These are phyloP conservation scores for Penicillium fimorum DNA, from an alignment of 495 filamentous ascomycete genomes.

Conservation along the genomic window DNA sequence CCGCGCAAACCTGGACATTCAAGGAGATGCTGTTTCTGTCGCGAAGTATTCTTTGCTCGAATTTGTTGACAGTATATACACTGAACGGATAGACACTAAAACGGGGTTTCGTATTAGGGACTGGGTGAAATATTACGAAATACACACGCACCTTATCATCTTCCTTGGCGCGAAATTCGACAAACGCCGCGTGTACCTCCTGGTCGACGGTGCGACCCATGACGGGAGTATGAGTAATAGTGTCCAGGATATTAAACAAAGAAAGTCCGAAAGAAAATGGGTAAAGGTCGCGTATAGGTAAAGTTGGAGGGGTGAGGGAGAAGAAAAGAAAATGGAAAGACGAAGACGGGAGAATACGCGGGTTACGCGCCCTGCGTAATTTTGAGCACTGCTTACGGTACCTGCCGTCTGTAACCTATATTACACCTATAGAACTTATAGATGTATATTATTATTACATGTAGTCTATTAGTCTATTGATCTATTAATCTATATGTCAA, in stretches of 20 bases:
- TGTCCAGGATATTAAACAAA: neutral
- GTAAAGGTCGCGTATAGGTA: constrained; percentile 12
- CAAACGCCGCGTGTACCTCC: constrained; percentile 57
- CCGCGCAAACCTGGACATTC: constrained; percentile 53
- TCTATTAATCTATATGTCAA: too few relatives aligned
- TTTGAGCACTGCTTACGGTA: constrained; percentile 25
- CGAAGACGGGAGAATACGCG: constrained; percentile 28
- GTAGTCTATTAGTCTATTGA: neutral
- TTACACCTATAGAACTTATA: neutral
- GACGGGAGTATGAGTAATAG: constrained; percentile 17
- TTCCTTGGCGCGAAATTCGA: constrained; percentile 61
- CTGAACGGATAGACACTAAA: constrained; percentile 57
- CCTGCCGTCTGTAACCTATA: neutral
- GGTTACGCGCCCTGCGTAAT: constrained; percentile 27
- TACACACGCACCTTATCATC: constrained; percentile 57
- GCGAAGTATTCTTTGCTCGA: constrained; percentile 57
- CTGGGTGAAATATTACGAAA: constrained; percentile 50
- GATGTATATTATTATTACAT: neutral
- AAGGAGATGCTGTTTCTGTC: constrained; percentile 56
- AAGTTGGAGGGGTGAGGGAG: constrained; percentile 17
- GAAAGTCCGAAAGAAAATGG: constrained; percentile 6
- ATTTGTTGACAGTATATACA: constrained; percentile 60
- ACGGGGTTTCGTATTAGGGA: constrained; percentile 34
- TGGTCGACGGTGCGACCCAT: constrained; percentile 60
- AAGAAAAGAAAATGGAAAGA: constrained; percentile 32